Conservation (phyloP, 192 early-diverging fungal species). For the Funneliformis mosseae region DNA sequence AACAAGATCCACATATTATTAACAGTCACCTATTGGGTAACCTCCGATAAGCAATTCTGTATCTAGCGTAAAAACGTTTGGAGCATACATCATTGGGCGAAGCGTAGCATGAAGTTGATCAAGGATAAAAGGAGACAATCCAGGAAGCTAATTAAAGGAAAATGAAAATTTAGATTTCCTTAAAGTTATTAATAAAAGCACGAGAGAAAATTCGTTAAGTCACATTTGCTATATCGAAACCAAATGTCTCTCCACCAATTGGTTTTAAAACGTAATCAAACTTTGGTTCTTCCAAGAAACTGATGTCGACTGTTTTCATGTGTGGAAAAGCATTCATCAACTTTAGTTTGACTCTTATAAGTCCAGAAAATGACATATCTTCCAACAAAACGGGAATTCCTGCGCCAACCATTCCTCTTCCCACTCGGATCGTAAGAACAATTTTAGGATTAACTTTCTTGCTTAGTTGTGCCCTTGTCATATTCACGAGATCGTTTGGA, state of each 20-base stretch:
- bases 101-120: constrained; percentile 73
- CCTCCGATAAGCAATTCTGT: constrained; percentile 78
- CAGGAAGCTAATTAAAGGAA: constrained; percentile 65
- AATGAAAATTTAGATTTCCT: not conserved
- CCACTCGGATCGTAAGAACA: constrained; percentile 80
- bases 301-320: constrained; percentile 79
- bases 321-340: constrained; percentile 87
- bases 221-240: constrained; percentile 85
- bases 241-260: constrained; percentile 80
- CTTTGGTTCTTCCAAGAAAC: constrained; percentile 82
- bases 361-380: constrained; percentile 80
- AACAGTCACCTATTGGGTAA: constrained; percentile 51
- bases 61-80: constrained; percentile 79
- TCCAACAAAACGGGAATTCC: constrained; percentile 84
- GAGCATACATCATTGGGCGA: constrained; percentile 83
- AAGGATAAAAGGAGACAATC: constrained; percentile 74
- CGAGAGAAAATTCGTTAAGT: not conserved
- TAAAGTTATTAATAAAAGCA: not conserved
- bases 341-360: constrained; percentile 81
- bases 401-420: constrained; percentile 83
- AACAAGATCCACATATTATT: constrained; percentile 20
- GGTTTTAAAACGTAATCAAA: constrained; percentile 92
- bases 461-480: constrained; percentile 67
- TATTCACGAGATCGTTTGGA: constrained; percentile 77
- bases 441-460: constrained; percentile 86